A percentile compares a stretch with the other conserved stretches of the same genome.
These are phyloP conservation scores for Zychaea mexicana DNA, from an alignment of 371 early-diverging fungal species.

Conservation along the genomic window DNA sequence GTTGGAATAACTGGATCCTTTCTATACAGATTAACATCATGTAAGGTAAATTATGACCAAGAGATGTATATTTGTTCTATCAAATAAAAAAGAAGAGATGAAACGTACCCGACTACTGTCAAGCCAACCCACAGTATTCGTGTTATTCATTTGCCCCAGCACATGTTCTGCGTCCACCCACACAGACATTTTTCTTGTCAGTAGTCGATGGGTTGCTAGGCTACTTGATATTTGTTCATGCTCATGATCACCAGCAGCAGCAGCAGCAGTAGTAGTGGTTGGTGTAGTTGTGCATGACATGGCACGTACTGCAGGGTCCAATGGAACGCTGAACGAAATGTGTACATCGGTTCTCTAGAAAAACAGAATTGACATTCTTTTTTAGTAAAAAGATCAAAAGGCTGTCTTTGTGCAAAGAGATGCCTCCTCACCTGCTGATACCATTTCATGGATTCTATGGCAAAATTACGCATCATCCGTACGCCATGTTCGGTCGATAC, in stretches of 20 bases:
- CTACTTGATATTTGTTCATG: background rate
- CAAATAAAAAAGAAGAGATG: background rate
- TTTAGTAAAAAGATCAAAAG: background rate
- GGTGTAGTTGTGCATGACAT: background rate
- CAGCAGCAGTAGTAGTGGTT: too few relatives aligned
- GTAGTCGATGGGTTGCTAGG: background rate
- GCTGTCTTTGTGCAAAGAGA: too few relatives aligned
- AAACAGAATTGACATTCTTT: background rate
- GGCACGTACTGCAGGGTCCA: background rate
- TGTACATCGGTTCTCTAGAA: background rate
- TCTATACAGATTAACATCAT: conserved; percentile 18
- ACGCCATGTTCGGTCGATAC: conserved; percentile 83
- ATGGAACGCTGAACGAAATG: background rate
- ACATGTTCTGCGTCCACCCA: conserved; percentile 35
- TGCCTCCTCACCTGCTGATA: conserved; percentile 10
- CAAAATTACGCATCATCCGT: conserved; percentile 76
- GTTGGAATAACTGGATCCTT: conserved; percentile 41
- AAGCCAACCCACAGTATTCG: conserved; percentile 57
- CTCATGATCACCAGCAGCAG: background rate
- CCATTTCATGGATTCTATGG: conserved; percentile 48
- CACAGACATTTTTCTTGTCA: background rate
- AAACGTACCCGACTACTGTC: conserved; percentile 61
- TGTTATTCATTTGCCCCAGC: conserved; percentile 21
- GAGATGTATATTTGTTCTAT: too few relatives aligned
- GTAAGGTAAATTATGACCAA: too few relatives aligned